Evolutionary conservation across 305 asterid species (phyloP).

Genomic region (Ruellia speciosa): DNA sequence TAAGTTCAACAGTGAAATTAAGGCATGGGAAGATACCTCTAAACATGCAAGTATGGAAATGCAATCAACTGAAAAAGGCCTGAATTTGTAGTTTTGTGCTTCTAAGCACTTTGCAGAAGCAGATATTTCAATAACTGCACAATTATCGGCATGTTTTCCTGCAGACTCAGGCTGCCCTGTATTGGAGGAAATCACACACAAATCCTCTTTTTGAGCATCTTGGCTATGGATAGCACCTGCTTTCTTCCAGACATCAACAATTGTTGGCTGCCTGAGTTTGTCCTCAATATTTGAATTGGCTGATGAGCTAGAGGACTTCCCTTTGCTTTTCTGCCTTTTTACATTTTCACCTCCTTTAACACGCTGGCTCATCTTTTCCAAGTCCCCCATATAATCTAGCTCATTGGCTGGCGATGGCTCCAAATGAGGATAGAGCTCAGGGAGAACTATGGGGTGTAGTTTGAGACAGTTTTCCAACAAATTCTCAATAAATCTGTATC

Average conservation of each 20-base stretch:
- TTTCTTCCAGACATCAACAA: slow-evolving; percentile 53
- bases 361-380: slow-evolving; percentile 46
- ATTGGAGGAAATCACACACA: slow-evolving; percentile 32
- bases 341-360: slow-evolving; percentile 35
- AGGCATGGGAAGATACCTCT: slow-evolving; percentile 36
- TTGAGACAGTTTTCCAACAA: slow-evolving; percentile 59
- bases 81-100: slow-evolving; percentile 63
- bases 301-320: slow-evolving; percentile 35
- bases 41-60: slow-evolving; percentile 43
- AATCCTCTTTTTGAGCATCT: slow-evolving; percentile 35
- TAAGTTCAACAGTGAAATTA: slow-evolving; percentile 13
- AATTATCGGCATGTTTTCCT: slow-evolving; percentile 33
- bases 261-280: slow-evolving; percentile 62
- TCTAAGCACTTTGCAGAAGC: slow-evolving; percentile 46
- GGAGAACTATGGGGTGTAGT: slow-evolving; percentile 45
- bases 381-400: slow-evolving; percentile 35
- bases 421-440: slow-evolving; percentile 56
- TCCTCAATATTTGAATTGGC: slow-evolving; percentile 38
- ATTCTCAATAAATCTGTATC: slow-evolving; percentile 69
- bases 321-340: slow-evolving; percentile 37
- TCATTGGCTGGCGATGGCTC: slow-evolving; percentile 35
- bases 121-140: slow-evolving; percentile 42
- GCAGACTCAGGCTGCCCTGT: slow-evolving; percentile 31
- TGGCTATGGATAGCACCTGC: slow-evolving; percentile 52
- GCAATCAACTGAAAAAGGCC: slow-evolving; percentile 69